Evolutionary conservation across 1,284 basidiomycete species (phyloP), one percentile per base, ranked within the genome.

Genomic region (Ceratobasidium sp.): DNA sequence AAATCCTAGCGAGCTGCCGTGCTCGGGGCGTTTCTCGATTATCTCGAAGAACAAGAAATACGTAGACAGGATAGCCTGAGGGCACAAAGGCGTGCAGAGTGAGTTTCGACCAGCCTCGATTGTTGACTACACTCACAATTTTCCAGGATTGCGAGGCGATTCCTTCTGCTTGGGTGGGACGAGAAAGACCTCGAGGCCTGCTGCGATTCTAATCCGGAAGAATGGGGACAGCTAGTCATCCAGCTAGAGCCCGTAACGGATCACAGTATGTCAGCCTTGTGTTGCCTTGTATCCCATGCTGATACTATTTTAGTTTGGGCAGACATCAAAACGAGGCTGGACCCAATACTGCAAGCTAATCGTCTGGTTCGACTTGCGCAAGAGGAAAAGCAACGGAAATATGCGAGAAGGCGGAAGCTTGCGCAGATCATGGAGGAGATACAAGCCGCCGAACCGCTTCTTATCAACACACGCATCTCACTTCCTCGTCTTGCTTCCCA

Each of bases 151-250:
- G 23, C 58, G 21, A 26, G 55, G 2, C 67, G 67, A 32, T 52
- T 76, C 0, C 4, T 61, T 1, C 70, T 70, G 54, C n/a, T 69
- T 8, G 75, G 75, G 35, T 74, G 73, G 73, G 47, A 59, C 13
- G 28, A 38, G 7, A 57, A 67, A 18, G 75, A 76, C 32, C n/a
- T 76, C 8, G 21, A 41, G 4, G 46, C 46, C 13, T 13, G 23
- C 11, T 59, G 21, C n/a, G 21, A 18, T 32, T 21, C 41, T 13
- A 61, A 11, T 23, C 38, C 38, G 13, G 14, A 6, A 41, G 64
- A 73, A 32, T 74, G 69, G 67, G 23, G 64, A 18, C 32, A 11
- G 4, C 35, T 73, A 8, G 58, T 74, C 1, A n/a, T 59, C 6
- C 62, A 74, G 28, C 70, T 70, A 2, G 52, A 41, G 26, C 35